These are phyloP conservation scores for Fusarium torulosum DNA, from an alignment of 2,329 filamentous ascomycete species.

Conservation along the genomic window DNA sequence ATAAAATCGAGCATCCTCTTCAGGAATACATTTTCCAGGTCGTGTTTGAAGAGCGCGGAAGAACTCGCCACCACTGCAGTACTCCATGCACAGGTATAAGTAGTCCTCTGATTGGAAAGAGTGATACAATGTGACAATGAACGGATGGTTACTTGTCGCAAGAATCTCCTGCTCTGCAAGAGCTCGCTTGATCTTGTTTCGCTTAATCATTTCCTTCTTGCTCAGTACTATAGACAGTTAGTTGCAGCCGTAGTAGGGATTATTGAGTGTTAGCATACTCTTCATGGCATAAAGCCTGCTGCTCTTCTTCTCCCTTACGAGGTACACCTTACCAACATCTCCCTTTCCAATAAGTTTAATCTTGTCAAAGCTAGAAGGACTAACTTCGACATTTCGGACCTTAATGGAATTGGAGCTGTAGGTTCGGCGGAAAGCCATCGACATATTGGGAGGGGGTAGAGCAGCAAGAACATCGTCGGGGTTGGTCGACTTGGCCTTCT, in stretches of 20 bases:
- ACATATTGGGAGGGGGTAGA: slow-evolving; percentile 74
- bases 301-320: slow-evolving; percentile 98
- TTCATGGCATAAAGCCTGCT: slow-evolving; percentile 98
- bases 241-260: slow-evolving; percentile 28
- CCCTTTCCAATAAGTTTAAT: slow-evolving; percentile 99
- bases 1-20: slow-evolving; percentile 97
- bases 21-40: slow-evolving; percentile 95
- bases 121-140: slow-evolving; percentile 98
- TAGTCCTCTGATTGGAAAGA: slow-evolving; percentile 99
- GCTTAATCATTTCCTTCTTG: slow-evolving; percentile 99
- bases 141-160: slow-evolving; percentile 97
- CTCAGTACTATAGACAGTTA: slow-evolving; percentile 79
- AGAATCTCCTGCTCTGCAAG: slow-evolving; percentile 98
- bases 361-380: slow-evolving; percentile 97
- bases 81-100: slow-evolving; percentile 99
- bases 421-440: slow-evolving; percentile 87
- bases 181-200: slow-evolving; percentile 99
- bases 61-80: slow-evolving; percentile 98
- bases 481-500: slow-evolving; percentile 55
- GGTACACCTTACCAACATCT: slow-evolving; percentile 97
- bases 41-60: slow-evolving; percentile 96
- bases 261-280: slow-evolving; percentile 66
- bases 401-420: slow-evolving; percentile 99
- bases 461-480: slow-evolving; percentile 67
- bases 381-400: slow-evolving; percentile 95